Evolutionary conservation across 2,329 filamentous ascomycete species (phyloP), one percentile per base, ranked within the genome.

Genomic region (Cladobotryum mycophilum): DNA sequence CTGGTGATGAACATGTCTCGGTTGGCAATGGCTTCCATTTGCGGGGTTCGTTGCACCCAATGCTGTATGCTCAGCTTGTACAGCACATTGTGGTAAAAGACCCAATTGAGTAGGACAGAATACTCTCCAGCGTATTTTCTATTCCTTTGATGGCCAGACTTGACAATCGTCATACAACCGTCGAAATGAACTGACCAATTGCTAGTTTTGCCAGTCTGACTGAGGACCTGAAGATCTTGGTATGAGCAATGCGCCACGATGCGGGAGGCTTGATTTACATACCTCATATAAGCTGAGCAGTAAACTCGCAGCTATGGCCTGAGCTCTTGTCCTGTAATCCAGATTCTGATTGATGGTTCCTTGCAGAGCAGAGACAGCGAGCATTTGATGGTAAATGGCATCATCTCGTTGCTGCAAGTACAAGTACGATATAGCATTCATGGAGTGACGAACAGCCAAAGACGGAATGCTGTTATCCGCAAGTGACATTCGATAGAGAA

Each of bases 1-100:
- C 20, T 49, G 13, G 45, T 18, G 17, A 52, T 49, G 25, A 38
- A 33, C 40, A 49, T 48, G 7, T 52, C 50, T 4, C 46, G 30
- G n/a, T 49, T 47, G 2, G 50, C 40, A 25, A 52, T 43, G 15
- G 33, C 45, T 18, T 22, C 35, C 50, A 52, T 44, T n/a, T 49
- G 33, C 5, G 38, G 34, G 25, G 45, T 52, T 14, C 50, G 50
- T 6, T 38, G 30, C 12, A 42, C 15, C 51, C 51, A 53, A 40
- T 53, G 51, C 41, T 53, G 47, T n/a, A 53, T 15, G 8, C 51
- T 53, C 13, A 53, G 50, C 25, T 50, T 53, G 20, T 53, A 53
- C 11, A 53, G 41, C 4, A 53, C 51, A n/a, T 49, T 50, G 30
- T 53, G 51, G 30, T 53, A 53, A 38, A 53, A 53, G 7, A 50